Evolutionary conservation across 2,329 filamentous ascomycete species (phyloP), one percentile per base, ranked within the genome.

Genomic region (Trichoderma brevicompactum): DNA sequence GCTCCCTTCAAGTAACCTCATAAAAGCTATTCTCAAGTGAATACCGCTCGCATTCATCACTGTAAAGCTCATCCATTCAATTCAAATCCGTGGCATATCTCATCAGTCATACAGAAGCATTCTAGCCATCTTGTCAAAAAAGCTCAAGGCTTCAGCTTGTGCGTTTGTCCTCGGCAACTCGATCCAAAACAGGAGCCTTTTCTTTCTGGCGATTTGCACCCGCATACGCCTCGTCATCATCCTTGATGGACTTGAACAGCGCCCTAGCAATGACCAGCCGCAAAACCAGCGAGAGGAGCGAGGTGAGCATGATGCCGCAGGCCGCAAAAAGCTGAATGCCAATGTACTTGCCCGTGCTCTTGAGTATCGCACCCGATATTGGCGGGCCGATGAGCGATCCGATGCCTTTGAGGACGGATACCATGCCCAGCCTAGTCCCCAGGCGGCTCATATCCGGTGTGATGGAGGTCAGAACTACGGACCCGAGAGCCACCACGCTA

Each of bases 351-450:
- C 67, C 64, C 2, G 68, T 70, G 7, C 52, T 44, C 2, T 17
- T 52, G 9, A 79, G 64, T 5, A 81, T 75, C 1, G 75, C 76
- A 3, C 79, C 79, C 0, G 76, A 77, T n/a, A 80, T 77, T 0
- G 79, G 79, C 5, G 76, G 71, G 0, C 78, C 78, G 9, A 76
- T 70, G 41, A 81, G 67, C 0, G 75, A 76, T 1, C 72, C 76
- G 10, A 79, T 66, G 1, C 74, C 76, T 46, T 77, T 78, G 7
- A 79, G 65, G 12, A 76, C 72, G 8, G 73, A 72, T 7, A 76
- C 74, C 74, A 82, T 81, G 3, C 81, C 81, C n/a, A 83, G 71
- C 17, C 82, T 70, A 3, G 79, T 81, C 7, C 81, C 81, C 5
- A 81, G 64, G 7, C 74, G 69, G 50, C 71, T 72, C 46, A 79